Evolutionary conservation across 2,329 filamentous ascomycete genomes (phyloP), one percentile per base, ranked within the genome.

Genomic region (Ceratocystis alfenasii): DNA sequence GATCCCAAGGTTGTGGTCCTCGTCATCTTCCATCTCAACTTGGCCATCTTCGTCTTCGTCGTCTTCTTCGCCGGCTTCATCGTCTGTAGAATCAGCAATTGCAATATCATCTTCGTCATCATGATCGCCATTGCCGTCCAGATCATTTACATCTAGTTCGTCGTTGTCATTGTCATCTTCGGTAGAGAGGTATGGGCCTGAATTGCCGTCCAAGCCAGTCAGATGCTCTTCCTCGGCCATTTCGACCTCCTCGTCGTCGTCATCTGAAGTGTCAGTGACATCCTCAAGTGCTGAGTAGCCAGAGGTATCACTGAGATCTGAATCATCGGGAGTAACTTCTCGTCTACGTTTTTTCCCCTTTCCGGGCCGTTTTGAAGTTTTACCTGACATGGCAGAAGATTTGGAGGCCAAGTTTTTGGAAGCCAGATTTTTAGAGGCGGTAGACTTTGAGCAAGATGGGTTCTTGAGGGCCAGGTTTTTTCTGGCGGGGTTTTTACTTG

Each of bases 221-320:
- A 92, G 89, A 70, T 87, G 83, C 74, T 85, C 81, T 78, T 91
- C 89, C 81, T 94, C 89, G 78, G 85, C 81, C 79, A 86, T 83
- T 72, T 88, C 83, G 66, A 93, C 84, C 79, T 89, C 84, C 69
- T 88, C 84, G 74, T 93, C 87, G 74, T 93, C 89, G 69, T 90
- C 87, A 69, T 92, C 83, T 65, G 83, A 89, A 10, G 84, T 87
- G 71, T 92, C 89, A 70, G 83, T 89, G 68, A 95, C 87, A 63
- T 90, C 84, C 72, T 93, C 88, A 68, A 95, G 87, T 46, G 81
- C 87, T 1, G 85, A 88, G 74, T 91, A 90, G 66, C 84, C 87
- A 64, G 81, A 84, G 67, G 90, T 88, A 68, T 87, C 84, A 69
- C 83, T 87, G 5, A 85, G 77, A 1, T 82, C 83, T 8, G 83